A percentile compares a stretch with the other conserved stretches of the same genome.
These are phyloP conservation scores for Nakazawaea sp. DNA, from an alignment of 805 yeast species.

Conservation along the genomic window DNA sequence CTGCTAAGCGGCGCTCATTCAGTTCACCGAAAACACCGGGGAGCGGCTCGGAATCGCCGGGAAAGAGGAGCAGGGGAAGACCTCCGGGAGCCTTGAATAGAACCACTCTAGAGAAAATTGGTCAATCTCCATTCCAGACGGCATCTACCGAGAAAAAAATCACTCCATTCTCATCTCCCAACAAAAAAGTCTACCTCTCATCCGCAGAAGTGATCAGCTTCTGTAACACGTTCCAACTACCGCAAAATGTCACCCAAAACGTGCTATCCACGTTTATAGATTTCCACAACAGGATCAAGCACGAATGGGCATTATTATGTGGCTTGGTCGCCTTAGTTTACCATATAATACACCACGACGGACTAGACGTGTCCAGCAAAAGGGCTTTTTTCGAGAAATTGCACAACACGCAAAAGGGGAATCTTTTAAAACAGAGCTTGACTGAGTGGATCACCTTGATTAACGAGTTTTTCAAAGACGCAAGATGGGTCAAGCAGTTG, in stretches of 20 bases:
- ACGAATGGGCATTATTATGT: slow-evolving; percentile 65
- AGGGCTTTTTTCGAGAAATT: slow-evolving; percentile 42
- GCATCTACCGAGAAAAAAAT: neutral
- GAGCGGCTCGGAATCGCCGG: slow-evolving; percentile 3
- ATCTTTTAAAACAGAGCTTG: slow-evolving; percentile 41
- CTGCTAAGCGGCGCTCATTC: slow-evolving; percentile 2
- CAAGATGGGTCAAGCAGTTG: slow-evolving; percentile 56
- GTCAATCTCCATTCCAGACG: slow-evolving; percentile 10
- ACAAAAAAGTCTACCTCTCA: slow-evolving; percentile 26
- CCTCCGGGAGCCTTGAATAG: slow-evolving; percentile 16
- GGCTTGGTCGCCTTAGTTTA: slow-evolving; percentile 60
- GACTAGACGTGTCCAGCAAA: slow-evolving; percentile 41
- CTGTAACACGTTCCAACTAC: slow-evolving; percentile 61
- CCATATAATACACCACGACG: slow-evolving; percentile 41
- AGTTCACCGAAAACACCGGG: slow-evolving; percentile 3
- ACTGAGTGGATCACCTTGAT: slow-evolving; percentile 47
- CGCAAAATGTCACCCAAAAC: slow-evolving; percentile 40
- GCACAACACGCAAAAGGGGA: slow-evolving; percentile 47
- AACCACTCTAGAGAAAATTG: slow-evolving; percentile 21
- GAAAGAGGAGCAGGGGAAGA: slow-evolving; percentile 15
- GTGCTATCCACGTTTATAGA: slow-evolving; percentile 43
- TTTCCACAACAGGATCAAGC: slow-evolving; percentile 46
- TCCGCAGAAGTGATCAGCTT: slow-evolving; percentile 37
- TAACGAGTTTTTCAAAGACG: slow-evolving; percentile 44
- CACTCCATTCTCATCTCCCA: slow-evolving; percentile 17